These are phyloP conservation scores for Dendrobium huoshanense DNA, from an alignment of 106 monocot genomes.

Conservation along the genomic window DNA sequence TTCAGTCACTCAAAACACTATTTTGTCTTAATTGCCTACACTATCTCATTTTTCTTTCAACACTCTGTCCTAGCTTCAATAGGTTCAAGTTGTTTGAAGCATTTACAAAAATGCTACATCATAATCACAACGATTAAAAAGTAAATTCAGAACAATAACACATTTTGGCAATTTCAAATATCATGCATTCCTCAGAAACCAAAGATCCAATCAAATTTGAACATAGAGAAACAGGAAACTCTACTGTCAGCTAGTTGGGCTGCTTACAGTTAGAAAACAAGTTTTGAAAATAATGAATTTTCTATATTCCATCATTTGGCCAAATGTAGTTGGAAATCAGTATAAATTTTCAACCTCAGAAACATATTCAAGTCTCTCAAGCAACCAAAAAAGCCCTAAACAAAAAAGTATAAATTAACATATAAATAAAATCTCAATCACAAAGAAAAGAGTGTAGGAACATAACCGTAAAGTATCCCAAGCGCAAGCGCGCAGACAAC, in stretches of 20 bases:
- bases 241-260: not conserved
- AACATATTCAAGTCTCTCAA: too few species aligned
- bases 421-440: not conserved
- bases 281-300: not conserved
- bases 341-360: too few species aligned
- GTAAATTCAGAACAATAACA: not conserved
- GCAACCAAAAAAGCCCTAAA: too few species aligned
- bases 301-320: not conserved
- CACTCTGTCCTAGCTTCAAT: not conserved
- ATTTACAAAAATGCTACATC: not conserved
- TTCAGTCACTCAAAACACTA: not conserved
- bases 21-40: not conserved
- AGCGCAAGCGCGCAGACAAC: constrained; percentile 75
- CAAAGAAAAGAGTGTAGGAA: not conserved
- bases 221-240: not conserved
- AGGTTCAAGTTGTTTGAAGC: not conserved
- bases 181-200: not conserved
- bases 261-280: not conserved
- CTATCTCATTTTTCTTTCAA: not conserved
- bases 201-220: not conserved
- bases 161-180: not conserved
- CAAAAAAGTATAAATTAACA: too few species aligned
- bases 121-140: not conserved
- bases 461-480: constrained; percentile 80
- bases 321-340: too few species aligned